Evolutionary conservation across 441 rosid species (phyloP), one percentile per base, ranked within the genome.

Genomic region (Populus hybrid): DNA sequence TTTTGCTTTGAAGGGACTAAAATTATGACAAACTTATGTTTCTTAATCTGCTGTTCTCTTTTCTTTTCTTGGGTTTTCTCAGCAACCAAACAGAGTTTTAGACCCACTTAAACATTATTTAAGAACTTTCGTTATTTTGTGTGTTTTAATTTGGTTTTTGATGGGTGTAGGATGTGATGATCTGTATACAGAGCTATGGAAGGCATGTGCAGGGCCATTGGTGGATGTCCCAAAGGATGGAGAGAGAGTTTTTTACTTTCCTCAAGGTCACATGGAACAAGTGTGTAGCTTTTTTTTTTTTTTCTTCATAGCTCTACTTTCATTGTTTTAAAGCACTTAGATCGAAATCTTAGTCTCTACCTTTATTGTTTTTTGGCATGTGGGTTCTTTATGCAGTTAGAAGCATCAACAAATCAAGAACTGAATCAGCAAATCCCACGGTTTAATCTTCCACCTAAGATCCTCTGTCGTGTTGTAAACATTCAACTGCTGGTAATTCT

Each of bases 241-340:
- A 20, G 99, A 95, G 78, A 87, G 94, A 79, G 99, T 92, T 76
- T 91, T 79, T 77, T 95, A 95, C 81, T 94, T 95, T 32, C 95
- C 98, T 35, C 99, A 94, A 82, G 98, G 99, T 78, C 99, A 92
- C 80, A 89, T 92, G 89, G 98, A 95, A 78, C 99, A 95, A 85
- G 98, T 92, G 84, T 46, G 77, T 16, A 20, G 36, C 32, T 67
- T 67, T 26, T 67, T 11, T 11, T 3, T 3, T 3, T 3, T 11
- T 46, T 3, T 10, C 61, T 16, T 54, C 61, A 54, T 54, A 1
- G n/a, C 61, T 54, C 61, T 54, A 16, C 61, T 54, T 54, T 1
- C 61, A 16, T 54, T 54, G 61, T 54, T 54, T 18, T 54, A 18
- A 54, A 54, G 61, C n/a, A 54, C 61, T 54, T 16, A 1, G 61